These are phyloP conservation scores for Clitocybe nebularis DNA, from an alignment of 1,284 basidiomycete genomes.

Conservation along the genomic window DNA sequence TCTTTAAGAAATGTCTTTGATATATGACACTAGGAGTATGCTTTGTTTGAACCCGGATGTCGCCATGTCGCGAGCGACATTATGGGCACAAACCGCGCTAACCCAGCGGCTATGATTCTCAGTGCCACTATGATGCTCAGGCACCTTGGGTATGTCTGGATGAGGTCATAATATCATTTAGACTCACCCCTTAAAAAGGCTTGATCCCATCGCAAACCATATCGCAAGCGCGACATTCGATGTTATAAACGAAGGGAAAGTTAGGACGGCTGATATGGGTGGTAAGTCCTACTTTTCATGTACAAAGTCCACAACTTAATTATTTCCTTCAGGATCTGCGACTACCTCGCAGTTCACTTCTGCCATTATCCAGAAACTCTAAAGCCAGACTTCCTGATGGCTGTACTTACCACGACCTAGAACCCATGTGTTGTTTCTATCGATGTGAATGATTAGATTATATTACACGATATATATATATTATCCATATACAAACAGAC, in stretches of 20 bases:
- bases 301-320: background rate
- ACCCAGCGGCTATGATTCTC: slow-evolving; percentile 98
- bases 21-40: slow-evolving; percentile 77
- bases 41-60: slow-evolving; percentile 98
- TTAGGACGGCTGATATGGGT: slow-evolving; percentile 94
- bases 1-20: slow-evolving; percentile 2
- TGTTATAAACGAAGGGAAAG: slow-evolving; percentile 86
- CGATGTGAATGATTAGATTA: slow-evolving; percentile 17
- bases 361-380: slow-evolving; percentile 78
- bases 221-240: slow-evolving; percentile 94
- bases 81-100: slow-evolving; percentile 96
- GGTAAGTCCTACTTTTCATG: slow-evolving; percentile 66
- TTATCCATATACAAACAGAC: no score
- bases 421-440: slow-evolving; percentile 13
- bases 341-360: slow-evolving; percentile 92
- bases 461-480: slow-evolving; percentile 10
- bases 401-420: slow-evolving; percentile 9
- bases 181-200: slow-evolving; percentile 37
- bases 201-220: slow-evolving; percentile 92
- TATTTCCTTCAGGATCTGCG: slow-evolving; percentile 56
- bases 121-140: slow-evolving; percentile 98
- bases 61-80: slow-evolving; percentile 98
- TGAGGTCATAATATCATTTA: background rate
- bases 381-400: no score
- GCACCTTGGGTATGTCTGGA: slow-evolving; percentile 81